These are phyloP conservation scores for Arthrocladium fulminans DNA, from an alignment of 2,329 filamentous ascomycete species.

Conservation along the genomic window DNA sequence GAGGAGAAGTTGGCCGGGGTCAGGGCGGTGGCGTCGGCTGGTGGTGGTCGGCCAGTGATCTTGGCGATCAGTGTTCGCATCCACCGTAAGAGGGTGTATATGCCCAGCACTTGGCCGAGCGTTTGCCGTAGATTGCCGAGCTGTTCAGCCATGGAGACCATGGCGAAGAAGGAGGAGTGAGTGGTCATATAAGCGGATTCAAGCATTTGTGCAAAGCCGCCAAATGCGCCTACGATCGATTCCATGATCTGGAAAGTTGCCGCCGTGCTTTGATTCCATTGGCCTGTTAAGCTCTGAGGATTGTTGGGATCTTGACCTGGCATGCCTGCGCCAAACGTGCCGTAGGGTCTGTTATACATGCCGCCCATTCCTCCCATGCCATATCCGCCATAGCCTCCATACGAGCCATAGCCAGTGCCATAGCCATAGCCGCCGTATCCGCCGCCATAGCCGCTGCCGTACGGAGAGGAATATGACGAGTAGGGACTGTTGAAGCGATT, in stretches of 20 bases:
- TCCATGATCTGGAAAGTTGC: constrained; percentile 98
- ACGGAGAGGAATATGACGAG: constrained; percentile 36
- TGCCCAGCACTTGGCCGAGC: constrained; percentile 83
- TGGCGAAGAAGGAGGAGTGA: constrained; percentile 98
- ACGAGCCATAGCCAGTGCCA: constrained; percentile 27
- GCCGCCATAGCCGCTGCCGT: constrained; percentile 30
- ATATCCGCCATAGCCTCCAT: constrained; percentile 27
- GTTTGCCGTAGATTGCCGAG: constrained; percentile 90
- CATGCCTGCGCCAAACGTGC: constrained; percentile 38
- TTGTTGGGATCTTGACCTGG: constrained; percentile 62
- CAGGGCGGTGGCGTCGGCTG: constrained; percentile 75
- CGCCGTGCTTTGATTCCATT: constrained; percentile 88
- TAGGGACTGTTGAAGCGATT: constrained; percentile 43
- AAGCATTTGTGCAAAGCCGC: constrained; percentile 96
- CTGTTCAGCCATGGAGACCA: constrained; percentile 97
- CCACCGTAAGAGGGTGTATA: constrained; percentile 95
- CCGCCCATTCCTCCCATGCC: constrained; percentile 41
- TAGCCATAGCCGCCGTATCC: constrained; percentile 38
- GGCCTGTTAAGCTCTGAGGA: constrained; percentile 87
- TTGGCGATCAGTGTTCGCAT: constrained; percentile 84
- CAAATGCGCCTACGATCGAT: constrained; percentile 91
- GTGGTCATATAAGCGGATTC: constrained; percentile 99
- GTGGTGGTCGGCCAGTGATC: constrained; percentile 80
- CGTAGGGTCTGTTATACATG: constrained; percentile 32
- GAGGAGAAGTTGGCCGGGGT: constrained; percentile 85